Base-by-base conservation (phyloP, 805 yeast genomes). In the Suhomyces xylopsoci region DNA sequence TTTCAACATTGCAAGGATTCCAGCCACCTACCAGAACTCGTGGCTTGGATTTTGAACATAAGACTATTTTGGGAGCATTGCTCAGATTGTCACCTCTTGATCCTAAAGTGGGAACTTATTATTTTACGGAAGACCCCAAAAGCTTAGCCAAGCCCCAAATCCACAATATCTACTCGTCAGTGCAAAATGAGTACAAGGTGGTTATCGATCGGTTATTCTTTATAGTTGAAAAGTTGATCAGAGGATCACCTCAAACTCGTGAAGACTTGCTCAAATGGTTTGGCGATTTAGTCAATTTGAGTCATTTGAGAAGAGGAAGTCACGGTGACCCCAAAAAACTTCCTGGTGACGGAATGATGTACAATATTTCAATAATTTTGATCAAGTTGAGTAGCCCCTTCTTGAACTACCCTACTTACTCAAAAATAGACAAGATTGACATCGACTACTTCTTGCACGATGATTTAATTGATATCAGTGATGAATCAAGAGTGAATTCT, bases 261-360 rank as follows among this genome's bases (percentile, higher is more conserved):
- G 73, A 74, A 36, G 84, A 74, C 41, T 63, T 92, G 48, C 70
- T 94, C 59, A 70, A 77, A 47, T 91, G 85, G 77, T 83, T 92
- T 68, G 87, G 88, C 1, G 79, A 78, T 25, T 77, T 90, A 41
- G 80, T 90, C n/a, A 89, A 93, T 61, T 78, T 81, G 48, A 91
- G 92, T 65, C 97, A 91, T 68, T 79, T 90, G 58, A 83, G 98
- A 70, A 81, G 90, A 60, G 97, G 97, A 49, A 84, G 87, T 57
- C 96, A 89, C 65, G 87, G 92, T 2, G 84, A 87, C 60, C 80
- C 82, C 10, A 73, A 76, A 14, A 80, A 82, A 52, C 72, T 88
- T 48, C 84, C 96, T 1, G 77, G 89, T 7, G 90, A 93, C 71
- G 90, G 90, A 1, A 80, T 94, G 55, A 87, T 91, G 88, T 75